A percentile compares a stretch with the other conserved stretches of the same genome.
Evolutionary conservation across 202 grass and related monocot genomes (phyloP).

Genomic region (Schoenoplectus triqueter): DNA sequence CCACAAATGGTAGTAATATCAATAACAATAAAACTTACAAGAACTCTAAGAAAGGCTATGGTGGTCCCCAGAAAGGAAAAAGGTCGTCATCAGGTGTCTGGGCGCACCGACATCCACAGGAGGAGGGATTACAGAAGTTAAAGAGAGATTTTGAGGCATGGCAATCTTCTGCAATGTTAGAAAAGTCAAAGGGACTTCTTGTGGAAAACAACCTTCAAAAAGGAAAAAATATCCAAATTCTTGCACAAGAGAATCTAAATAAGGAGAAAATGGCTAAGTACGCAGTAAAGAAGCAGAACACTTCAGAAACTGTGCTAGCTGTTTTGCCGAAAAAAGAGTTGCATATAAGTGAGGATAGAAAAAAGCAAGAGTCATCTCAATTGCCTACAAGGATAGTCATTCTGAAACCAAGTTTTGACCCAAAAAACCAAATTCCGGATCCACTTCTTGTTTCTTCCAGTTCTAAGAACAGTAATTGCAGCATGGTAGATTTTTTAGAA

Average conservation of each 20-base stretch:
- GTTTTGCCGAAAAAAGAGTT: conserved; percentile 23
- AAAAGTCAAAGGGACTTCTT: conserved; percentile 17
- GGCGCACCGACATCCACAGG: conserved; percentile 59
- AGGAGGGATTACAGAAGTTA: conserved; percentile 69
- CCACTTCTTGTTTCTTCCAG: conserved; percentile 36
- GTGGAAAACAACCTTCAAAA: conserved; percentile 43
- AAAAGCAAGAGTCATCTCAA: conserved; percentile 2
- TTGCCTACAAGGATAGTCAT: conserved; percentile 57
- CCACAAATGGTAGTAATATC: conserved; percentile 34
- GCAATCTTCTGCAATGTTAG: conserved; percentile 50
- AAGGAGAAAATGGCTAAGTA: conserved; percentile 69
- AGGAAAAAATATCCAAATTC: conserved; percentile 45
- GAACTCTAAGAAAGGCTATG: conserved; percentile 22
- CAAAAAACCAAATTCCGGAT: neutral
- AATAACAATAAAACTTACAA: conserved; percentile 39
- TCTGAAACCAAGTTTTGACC: conserved; percentile 50
- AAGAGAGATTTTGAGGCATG: conserved; percentile 74
- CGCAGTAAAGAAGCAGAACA: conserved; percentile 25
- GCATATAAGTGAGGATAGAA: neutral
- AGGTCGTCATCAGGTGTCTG: conserved; percentile 14
- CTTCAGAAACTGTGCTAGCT: conserved; percentile 7
- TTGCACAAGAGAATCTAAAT: conserved; percentile 75
- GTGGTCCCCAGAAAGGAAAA: conserved; percentile 18
- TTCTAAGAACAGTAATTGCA: conserved; percentile 43
- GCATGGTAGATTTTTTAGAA: conserved; percentile 58